Evolutionary conservation across 192 early-diverging fungal genomes (phyloP).

Genomic region (Umbelopsis isabellina): DNA sequence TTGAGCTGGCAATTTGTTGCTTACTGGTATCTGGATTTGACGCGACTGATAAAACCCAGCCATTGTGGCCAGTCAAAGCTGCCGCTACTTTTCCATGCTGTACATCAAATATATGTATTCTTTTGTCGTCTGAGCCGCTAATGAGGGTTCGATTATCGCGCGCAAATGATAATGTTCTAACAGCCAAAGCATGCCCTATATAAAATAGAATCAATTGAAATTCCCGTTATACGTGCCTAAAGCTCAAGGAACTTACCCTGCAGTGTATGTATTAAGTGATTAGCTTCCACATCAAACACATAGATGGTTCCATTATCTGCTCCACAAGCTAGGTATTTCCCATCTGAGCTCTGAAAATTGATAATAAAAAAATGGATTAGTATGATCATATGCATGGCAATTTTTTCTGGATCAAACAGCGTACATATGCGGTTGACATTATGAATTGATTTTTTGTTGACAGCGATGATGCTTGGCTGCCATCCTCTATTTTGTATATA

Average conservation of each 20-base stretch:
- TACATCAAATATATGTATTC: constrained; percentile 76
- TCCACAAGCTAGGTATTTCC: constrained; percentile 73
- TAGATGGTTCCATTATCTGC: constrained; percentile 60
- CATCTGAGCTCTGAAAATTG: constrained; percentile 68
- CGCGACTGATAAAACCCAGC: constrained; percentile 79
- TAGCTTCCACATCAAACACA: constrained; percentile 45
- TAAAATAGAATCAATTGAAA: background rate
- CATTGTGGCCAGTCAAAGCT: constrained; percentile 75
- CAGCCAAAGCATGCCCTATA: constrained; percentile 76
- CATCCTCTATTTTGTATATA: constrained; percentile 68
- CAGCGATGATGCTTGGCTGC: constrained; percentile 66
- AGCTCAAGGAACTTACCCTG: constrained; percentile 24
- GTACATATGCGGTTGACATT: constrained; percentile 80
- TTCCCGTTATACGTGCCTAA: no score
- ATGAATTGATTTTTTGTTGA: constrained; percentile 76
- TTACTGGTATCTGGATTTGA: constrained; percentile 60
- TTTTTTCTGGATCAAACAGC: constrained; percentile 4
- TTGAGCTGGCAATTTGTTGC: constrained; percentile 67
- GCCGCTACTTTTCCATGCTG: constrained; percentile 76
- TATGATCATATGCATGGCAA: background rate
- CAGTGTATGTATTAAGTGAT: constrained; percentile 44
- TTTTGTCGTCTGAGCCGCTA: constrained; percentile 83
- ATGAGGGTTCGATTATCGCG: constrained; percentile 70
- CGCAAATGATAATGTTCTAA: constrained; percentile 75
- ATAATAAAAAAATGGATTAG: background rate